Evolutionary conservation across 2,329 filamentous ascomycete genomes (phyloP).

Genomic region (Tolypocladium tundrense): DNA sequence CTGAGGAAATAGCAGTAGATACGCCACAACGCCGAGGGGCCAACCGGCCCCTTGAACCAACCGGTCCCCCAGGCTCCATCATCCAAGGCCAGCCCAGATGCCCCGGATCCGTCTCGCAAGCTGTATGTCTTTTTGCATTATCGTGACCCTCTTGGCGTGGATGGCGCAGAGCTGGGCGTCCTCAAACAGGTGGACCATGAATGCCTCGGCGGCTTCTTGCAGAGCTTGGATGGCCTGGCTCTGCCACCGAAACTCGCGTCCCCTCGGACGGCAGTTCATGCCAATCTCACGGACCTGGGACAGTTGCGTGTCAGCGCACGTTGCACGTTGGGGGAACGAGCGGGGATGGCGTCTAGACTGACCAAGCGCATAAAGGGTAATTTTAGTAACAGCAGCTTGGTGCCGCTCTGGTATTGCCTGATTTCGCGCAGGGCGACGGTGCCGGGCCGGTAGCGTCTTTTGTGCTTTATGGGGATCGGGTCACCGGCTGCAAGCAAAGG

Average conservation of each 20-base stretch:
- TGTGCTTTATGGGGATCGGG: slow-evolving; percentile 52
- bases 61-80: neutral
- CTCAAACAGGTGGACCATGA: slow-evolving; percentile 91
- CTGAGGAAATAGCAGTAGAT: neutral
- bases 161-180: slow-evolving; percentile 79
- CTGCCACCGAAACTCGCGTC: slow-evolving; percentile 81
- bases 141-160: slow-evolving; percentile 92
- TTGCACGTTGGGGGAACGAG: neutral
- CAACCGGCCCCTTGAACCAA: neutral
- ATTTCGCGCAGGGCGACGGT: slow-evolving; percentile 89
- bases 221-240: slow-evolving; percentile 87
- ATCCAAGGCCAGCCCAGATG: slow-evolving; percentile 60
- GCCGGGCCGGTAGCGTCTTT: slow-evolving; percentile 62
- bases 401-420: slow-evolving; percentile 78
- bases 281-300: slow-evolving; percentile 55
- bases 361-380: slow-evolving; percentile 72
- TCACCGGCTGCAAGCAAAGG: slow-evolving; percentile 50
- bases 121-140: slow-evolving; percentile 98
- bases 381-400: slow-evolving; percentile 75
- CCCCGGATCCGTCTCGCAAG: slow-evolving; percentile 73
- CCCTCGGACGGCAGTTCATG: slow-evolving; percentile 48
- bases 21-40: neutral
- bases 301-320: slow-evolving; percentile 6
- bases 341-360: slow-evolving; percentile 10
- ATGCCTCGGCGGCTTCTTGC: slow-evolving; percentile 93